A percentile compares a stretch with the other conserved stretches of the same genome.
These are phyloP conservation scores for Oldenlandia corymbosa DNA, from an alignment of 257 asterid species.

Conservation along the genomic window DNA sequence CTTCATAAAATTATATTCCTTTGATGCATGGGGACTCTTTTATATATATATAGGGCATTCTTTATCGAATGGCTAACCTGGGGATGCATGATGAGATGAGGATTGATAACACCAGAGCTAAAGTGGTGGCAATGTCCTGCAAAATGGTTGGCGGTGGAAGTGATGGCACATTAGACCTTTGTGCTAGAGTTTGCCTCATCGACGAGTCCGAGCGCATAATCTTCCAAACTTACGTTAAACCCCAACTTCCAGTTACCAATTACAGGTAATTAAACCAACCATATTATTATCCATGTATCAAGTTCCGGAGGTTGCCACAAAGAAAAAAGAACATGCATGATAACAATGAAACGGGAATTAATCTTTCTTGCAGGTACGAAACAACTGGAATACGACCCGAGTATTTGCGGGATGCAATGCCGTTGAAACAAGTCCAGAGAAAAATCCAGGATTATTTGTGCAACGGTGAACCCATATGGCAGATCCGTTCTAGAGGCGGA, in stretches of 20 bases:
- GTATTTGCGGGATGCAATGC: slow-evolving; percentile 70
- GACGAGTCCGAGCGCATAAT: slow-evolving; percentile 67
- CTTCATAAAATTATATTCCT: too few relatives aligned
- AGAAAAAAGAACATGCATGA: too few relatives aligned
- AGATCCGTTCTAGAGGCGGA: slow-evolving; percentile 72
- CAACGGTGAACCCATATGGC: slow-evolving; percentile 89
- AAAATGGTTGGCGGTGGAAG: slow-evolving; percentile 96
- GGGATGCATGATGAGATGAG: slow-evolving; percentile 74
- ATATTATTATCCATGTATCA: too few relatives aligned
- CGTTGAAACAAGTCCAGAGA: slow-evolving; percentile 55
- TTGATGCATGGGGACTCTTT: too few relatives aligned
- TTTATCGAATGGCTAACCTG: slow-evolving; percentile 69
- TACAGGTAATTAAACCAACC: slow-evolving; percentile 78
- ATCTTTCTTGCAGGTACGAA: slow-evolving; percentile 55
- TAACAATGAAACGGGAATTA: too few relatives aligned
- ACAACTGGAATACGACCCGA: slow-evolving; percentile 76
- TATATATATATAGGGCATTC: slow-evolving; percentile 36
- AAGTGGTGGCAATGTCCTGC: slow-evolving; percentile 76
- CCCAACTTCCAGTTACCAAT: slow-evolving; percentile 67
- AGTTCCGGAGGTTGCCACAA: too few relatives aligned
- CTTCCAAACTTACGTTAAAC: slow-evolving; percentile 74
- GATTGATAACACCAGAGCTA: slow-evolving; percentile 55
- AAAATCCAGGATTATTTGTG: slow-evolving; percentile 81
- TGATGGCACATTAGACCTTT: slow-evolving; percentile 82
- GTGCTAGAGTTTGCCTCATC: slow-evolving; percentile 74